These are phyloP conservation scores for Fusarium pseudoanthophilum DNA, from an alignment of 2,329 filamentous ascomycete genomes.

Conservation along the genomic window DNA sequence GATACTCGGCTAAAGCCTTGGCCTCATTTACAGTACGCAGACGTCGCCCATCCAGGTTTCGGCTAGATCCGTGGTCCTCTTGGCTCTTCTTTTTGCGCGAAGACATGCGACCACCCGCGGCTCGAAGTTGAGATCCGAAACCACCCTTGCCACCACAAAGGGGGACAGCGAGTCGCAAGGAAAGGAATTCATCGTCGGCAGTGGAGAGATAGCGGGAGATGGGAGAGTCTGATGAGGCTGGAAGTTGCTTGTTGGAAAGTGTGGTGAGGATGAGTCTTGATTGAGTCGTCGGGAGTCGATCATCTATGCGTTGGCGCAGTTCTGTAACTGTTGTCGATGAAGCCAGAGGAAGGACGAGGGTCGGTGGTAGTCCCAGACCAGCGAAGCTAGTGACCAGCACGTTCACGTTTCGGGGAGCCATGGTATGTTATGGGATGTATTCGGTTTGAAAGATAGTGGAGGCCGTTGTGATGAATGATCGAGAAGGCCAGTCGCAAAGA, in stretches of 20 bases:
- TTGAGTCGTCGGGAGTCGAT: conserved; percentile 67
- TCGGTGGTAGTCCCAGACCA: conserved; percentile 84
- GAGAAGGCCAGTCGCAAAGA: conserved; percentile 6
- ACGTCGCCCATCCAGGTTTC: conserved; percentile 91
- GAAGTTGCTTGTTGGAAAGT: conserved; percentile 77
- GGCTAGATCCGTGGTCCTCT: conserved; percentile 88
- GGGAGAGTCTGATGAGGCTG: conserved; percentile 60
- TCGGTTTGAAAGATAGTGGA: neutral
- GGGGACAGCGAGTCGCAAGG: conserved; percentile 81
- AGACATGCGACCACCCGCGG: conserved; percentile 97
- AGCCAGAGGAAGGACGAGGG: conserved; percentile 79
- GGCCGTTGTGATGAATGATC: neutral
- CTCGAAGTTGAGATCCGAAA: conserved; percentile 96
- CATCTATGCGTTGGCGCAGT: conserved; percentile 71
- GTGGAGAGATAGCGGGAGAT: conserved; percentile 71
- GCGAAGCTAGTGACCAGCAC: conserved; percentile 86
- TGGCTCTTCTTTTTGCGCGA: conserved; percentile 88
- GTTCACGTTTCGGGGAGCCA: conserved; percentile 74
- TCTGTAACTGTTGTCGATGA: conserved; percentile 73
- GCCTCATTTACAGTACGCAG: conserved; percentile 94
- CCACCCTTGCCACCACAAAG: conserved; percentile 95
- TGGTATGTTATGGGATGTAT: conserved; percentile 53
- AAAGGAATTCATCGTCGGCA: conserved; percentile 74
- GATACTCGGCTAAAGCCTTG: conserved; percentile 92
- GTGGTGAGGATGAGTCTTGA: conserved; percentile 83